Evolutionary conservation across 2,329 filamentous ascomycete species (phyloP).

Genomic region (Scedosporium minutisporum): DNA sequence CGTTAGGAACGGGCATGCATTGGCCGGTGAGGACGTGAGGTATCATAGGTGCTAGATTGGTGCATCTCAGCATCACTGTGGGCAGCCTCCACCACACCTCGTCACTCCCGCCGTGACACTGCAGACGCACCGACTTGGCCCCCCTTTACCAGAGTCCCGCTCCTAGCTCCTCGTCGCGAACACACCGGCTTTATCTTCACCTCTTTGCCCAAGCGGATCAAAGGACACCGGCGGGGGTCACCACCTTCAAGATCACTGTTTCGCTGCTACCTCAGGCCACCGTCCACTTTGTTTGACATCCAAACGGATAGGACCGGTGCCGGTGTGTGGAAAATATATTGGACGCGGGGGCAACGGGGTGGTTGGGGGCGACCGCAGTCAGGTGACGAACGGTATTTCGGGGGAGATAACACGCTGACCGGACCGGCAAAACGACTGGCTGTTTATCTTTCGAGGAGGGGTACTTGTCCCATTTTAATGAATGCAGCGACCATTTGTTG

Average conservation of each 20-base stretch:
- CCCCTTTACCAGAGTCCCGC: neutral
- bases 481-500: too few relatives aligned
- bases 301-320: neutral
- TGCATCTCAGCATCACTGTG: neutral
- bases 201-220: neutral
- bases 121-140: neutral
- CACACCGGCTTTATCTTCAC: neutral
- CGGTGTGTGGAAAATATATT: neutral
- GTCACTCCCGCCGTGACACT: neutral
- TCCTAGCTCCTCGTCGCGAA: neutral
- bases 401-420: neutral
- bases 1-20: neutral
- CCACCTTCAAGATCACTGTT: neutral
- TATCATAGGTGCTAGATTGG: neutral
- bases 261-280: neutral
- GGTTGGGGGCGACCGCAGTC: neutral
- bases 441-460: neutral
- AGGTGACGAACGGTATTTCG: neutral
- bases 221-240: neutral
- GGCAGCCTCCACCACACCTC: neutral
- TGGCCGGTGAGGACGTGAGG: neutral
- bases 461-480: neutral
- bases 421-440: neutral
- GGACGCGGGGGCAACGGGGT: neutral
- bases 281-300: neutral